A percentile compares a stretch with the other conserved stretches of the same genome.
Conservation (phyloP, 345 rosid genomes). For the Corchorus capsularis region DNA sequence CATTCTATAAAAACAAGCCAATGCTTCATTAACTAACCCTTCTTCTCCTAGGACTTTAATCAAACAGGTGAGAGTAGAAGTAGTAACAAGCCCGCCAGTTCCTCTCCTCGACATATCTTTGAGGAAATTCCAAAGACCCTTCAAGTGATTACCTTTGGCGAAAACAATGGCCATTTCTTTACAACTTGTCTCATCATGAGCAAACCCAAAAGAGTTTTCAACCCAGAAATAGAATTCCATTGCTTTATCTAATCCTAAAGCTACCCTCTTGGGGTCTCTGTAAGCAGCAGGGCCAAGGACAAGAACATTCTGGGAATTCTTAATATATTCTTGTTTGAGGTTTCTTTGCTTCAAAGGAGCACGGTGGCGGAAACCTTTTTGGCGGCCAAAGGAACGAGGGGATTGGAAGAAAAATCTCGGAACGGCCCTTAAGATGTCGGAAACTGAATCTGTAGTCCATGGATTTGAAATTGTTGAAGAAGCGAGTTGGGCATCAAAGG, state of each 20-base stretch:
- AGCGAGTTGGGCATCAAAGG: constrained; percentile 59
- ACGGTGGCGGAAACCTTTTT: constrained; percentile 71
- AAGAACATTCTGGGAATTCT: constrained; percentile 36
- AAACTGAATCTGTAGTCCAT: constrained; percentile 51
- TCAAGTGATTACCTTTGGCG: constrained; percentile 57
- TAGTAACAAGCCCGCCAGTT: constrained; percentile 38
- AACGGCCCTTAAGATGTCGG: constrained; percentile 61
- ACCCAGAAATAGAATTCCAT: constrained; percentile 67
- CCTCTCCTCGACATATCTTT: constrained; percentile 48
- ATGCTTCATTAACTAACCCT: constrained; percentile 75
- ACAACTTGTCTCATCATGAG: constrained; percentile 65
- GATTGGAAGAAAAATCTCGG: constrained; percentile 73
- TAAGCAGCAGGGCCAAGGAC: constrained; percentile 75
- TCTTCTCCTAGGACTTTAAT: constrained; percentile 92
- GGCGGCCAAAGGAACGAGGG: constrained; percentile 76
- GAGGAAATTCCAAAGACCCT: constrained; percentile 73
- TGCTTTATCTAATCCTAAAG: constrained; percentile 61
- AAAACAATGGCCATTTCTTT: constrained; percentile 75
- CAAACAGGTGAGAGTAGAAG: constrained; percentile 73
- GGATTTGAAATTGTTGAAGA: constrained; percentile 36
- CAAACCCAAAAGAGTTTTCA: constrained; percentile 46
- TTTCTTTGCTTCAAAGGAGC: constrained; percentile 67
- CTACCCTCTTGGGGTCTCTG: constrained; percentile 58
- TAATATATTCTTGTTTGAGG: constrained; percentile 44
- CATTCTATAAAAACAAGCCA: constrained; percentile 68